Conservation (phyloP, 2,329 filamentous ascomycete genomes). For the Hysterium pulicare region DNA sequence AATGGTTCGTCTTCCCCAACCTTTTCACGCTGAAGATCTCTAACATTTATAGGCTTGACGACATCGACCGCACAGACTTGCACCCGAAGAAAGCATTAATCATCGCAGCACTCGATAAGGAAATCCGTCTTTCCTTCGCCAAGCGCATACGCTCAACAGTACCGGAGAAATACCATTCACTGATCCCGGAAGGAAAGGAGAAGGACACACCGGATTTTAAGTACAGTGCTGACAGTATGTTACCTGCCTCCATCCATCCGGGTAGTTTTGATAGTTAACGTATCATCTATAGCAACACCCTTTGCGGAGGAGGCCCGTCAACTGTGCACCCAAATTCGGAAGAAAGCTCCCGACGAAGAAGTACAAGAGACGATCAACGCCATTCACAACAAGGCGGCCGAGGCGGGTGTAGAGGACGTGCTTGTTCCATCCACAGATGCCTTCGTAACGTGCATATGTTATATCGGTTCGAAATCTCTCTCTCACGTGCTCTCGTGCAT, state of each 20-base stretch:
- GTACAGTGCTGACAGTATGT: conserved; percentile 70
- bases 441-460: conserved; percentile 90
- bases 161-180: conserved; percentile 72
- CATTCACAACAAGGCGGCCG: conserved; percentile 75
- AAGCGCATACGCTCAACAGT: conserved; percentile 93
- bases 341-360: conserved; percentile 81
- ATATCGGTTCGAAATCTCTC: conserved; percentile 89
- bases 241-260: neutral
- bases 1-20: conserved; percentile 62
- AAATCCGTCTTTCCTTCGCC: conserved; percentile 93
- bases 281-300: conserved; percentile 61
- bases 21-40: conserved; percentile 7
- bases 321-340: conserved; percentile 72
- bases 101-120: conserved; percentile 85
- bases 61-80: conserved; percentile 71
- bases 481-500: conserved; percentile 95
- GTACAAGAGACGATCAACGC: conserved; percentile 76
- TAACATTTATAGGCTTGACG: conserved; percentile 59
- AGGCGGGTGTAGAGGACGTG: conserved; percentile 67
- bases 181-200: conserved; percentile 85
- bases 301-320: conserved; percentile 83
- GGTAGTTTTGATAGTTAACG: conserved; percentile 3
- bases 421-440: conserved; percentile 86
- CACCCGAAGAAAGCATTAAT: conserved; percentile 95
- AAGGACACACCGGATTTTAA: conserved; percentile 97